Percentiles rank a stretch among this genome's conserved stretches.
Evolutionary conservation across 768 basidiomycete species (phyloP).

Genomic region (Calocybe indica): DNA sequence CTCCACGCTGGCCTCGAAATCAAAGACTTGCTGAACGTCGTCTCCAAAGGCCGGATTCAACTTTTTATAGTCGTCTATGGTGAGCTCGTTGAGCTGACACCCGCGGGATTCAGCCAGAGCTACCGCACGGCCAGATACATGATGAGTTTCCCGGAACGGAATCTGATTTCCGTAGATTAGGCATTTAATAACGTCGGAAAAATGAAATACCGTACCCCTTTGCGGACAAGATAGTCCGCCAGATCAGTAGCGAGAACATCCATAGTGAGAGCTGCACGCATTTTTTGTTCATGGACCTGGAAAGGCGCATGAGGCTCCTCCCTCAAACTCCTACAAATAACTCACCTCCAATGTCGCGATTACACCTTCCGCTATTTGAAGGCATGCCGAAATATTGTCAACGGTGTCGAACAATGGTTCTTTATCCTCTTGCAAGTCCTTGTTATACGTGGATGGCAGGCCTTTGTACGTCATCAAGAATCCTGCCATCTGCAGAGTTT

Average conservation of each 20-base stretch:
- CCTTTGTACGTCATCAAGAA: constrained; percentile 98
- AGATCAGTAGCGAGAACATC: constrained; percentile 99
- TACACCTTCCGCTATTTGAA: constrained; percentile 93
- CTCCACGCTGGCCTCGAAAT: constrained; percentile 96
- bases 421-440: constrained; percentile 98
- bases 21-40: constrained; percentile 80
- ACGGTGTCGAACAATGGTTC: constrained; percentile 95
- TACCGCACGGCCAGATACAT: constrained; percentile 94
- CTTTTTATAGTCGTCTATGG: constrained; percentile 70
- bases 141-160: constrained; percentile 98
- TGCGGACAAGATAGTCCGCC: constrained; percentile 97
- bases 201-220: constrained; percentile 64
- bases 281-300: constrained; percentile 85
- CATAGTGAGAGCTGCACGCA: constrained; percentile 88
- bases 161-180: constrained; percentile 43
- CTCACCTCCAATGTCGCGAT: constrained; percentile 82
- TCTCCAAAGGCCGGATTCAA: constrained; percentile 74
- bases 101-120: constrained; percentile 84
- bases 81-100: constrained; percentile 77
- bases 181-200: not conserved
- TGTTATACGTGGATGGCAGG: constrained; percentile 97
- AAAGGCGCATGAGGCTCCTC: not conserved
- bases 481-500: constrained; percentile 72
- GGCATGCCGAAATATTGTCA: constrained; percentile 81
- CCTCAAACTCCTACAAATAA: constrained; percentile 2